Conservation (phyloP, 108 stramenopile genomes). For the Ochromonas danica region DNA sequence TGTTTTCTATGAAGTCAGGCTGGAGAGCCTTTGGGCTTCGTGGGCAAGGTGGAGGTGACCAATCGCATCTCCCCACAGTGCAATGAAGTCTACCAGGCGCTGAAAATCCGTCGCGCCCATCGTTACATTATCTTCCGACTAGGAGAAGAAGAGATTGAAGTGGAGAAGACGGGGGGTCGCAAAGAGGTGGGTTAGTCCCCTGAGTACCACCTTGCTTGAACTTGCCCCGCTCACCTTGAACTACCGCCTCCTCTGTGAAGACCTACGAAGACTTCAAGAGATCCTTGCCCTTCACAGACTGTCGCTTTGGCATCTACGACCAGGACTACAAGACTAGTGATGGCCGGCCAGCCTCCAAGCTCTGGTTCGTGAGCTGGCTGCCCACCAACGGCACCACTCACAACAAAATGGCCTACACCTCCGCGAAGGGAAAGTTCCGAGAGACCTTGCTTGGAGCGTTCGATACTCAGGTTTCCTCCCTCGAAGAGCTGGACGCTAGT, state of each 20-base stretch:
- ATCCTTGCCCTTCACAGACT: neutral
- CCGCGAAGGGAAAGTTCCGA: conserved; percentile 35
- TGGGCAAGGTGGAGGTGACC: neutral
- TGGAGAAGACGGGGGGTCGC: neutral
- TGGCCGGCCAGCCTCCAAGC: conserved; percentile 56
- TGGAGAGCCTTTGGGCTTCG: neutral
- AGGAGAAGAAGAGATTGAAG: conserved; percentile 21
- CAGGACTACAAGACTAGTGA: conserved; percentile 53
- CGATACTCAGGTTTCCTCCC: conserved; percentile 8
- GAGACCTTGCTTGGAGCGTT: conserved; percentile 29
- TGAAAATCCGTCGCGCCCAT: conserved; percentile 8
- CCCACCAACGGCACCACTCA: conserved; percentile 53
- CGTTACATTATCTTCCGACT: conserved; percentile 21
- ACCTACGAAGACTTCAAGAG: conserved; percentile 28
- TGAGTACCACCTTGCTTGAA: too few species aligned
- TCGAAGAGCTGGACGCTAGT: neutral
- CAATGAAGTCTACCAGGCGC: neutral
- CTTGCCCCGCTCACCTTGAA: too few species aligned
- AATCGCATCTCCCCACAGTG: neutral
- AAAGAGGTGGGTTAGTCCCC: conserved; percentile 15
- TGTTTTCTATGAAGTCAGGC: conserved; percentile 1
- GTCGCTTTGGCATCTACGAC: conserved; percentile 50
- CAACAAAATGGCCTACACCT: conserved; percentile 53
- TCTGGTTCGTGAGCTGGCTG: conserved; percentile 57
- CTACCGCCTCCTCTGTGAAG: neutral